A percentile compares a stretch with the other conserved stretches of the same genome.
Conservation (phyloP, 2,329 filamentous ascomycete genomes). For the Colletotrichum godetiae region DNA sequence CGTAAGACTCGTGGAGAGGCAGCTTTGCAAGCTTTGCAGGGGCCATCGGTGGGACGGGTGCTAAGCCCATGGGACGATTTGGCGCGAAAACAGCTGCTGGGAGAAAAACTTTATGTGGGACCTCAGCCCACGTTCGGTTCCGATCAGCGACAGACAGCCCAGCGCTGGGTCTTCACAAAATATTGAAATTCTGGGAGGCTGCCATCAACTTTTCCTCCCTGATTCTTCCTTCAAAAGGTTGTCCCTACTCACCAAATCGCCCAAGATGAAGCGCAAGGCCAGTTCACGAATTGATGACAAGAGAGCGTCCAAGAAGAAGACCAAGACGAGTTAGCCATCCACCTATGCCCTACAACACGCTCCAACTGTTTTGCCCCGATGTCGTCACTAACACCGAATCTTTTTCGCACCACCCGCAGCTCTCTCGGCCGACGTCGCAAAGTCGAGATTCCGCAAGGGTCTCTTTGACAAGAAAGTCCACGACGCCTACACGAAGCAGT, state of each 20-base stretch:
- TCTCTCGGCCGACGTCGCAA: slow-evolving; percentile 60
- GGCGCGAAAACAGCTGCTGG: slow-evolving; percentile 31
- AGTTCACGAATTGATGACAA: slow-evolving; percentile 56
- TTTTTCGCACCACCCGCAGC: slow-evolving; percentile 45
- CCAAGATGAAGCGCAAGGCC: slow-evolving; percentile 71
- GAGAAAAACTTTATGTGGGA: slow-evolving; percentile 33
- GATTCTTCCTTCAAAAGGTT: background rate
- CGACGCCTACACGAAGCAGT: slow-evolving; percentile 68
- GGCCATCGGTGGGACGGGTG: background rate
- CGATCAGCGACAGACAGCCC: slow-evolving; percentile 12
- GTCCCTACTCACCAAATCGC: background rate
- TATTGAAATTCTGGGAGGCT: slow-evolving; percentile 3
- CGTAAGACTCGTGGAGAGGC: background rate
- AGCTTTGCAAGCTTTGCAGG: slow-evolving; percentile 8
- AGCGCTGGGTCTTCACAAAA: slow-evolving; percentile 8
- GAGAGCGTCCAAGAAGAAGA: slow-evolving; percentile 63
- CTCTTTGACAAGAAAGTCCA: slow-evolving; percentile 73
- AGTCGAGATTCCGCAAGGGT: slow-evolving; percentile 71
- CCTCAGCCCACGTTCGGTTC: slow-evolving; percentile 30
- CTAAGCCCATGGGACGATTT: slow-evolving; percentile 29
- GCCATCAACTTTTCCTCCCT: slow-evolving; percentile 1
- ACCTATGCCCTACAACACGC: background rate
- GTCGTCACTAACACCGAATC: slow-evolving; percentile 31
- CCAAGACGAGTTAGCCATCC: slow-evolving; percentile 56
- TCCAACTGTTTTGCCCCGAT: background rate